Evolutionary conservation across 305 asterid species (phyloP).

Genomic region (Rubia peregrina): DNA sequence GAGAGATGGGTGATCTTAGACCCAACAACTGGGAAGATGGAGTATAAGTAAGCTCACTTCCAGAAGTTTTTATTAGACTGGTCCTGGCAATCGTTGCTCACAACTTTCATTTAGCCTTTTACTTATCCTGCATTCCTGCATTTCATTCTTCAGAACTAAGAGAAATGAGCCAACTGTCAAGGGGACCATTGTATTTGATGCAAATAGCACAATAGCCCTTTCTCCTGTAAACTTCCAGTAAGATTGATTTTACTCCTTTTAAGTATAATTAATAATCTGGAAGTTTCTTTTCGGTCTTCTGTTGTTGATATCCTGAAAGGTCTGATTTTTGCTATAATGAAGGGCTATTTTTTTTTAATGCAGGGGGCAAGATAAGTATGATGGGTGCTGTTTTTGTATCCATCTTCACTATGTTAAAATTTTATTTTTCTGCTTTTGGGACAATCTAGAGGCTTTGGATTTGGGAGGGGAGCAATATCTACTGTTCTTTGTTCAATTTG

Average conservation of each 20-base stretch:
- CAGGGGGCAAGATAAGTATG: constrained; percentile 93
- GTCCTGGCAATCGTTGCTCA: constrained; percentile 6
- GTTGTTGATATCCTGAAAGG: neutral
- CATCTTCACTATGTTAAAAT: constrained; percentile 25
- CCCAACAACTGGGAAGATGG: constrained; percentile 98
- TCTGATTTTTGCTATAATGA: constrained; percentile 9
- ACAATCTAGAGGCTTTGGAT: constrained; percentile 6
- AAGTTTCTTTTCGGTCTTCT: neutral
- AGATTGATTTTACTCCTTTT: constrained; percentile 22
- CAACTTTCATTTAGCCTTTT: constrained; percentile 10
- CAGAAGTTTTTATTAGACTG: constrained; percentile 4
- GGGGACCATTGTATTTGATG: constrained; percentile 82
- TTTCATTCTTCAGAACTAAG: constrained; percentile 48
- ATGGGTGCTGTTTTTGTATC: constrained; percentile 98
- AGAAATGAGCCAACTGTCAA: constrained; percentile 87
- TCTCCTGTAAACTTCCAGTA: constrained; percentile 98
- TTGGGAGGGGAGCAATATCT: constrained; percentile 2
- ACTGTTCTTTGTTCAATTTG: neutral
- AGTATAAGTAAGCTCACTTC: constrained; percentile 69
- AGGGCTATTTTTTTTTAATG: constrained; percentile 5
- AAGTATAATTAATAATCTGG: neutral
- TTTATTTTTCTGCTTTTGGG: constrained; percentile 8
- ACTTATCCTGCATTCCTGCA: constrained; percentile 17
- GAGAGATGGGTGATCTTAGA: constrained; percentile 98
- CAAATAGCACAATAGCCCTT: constrained; percentile 81